phyloP scores from a whole-genome alignment of 2,329 filamentous ascomycete species.

The Akanthomyces muscarius region DNA sequence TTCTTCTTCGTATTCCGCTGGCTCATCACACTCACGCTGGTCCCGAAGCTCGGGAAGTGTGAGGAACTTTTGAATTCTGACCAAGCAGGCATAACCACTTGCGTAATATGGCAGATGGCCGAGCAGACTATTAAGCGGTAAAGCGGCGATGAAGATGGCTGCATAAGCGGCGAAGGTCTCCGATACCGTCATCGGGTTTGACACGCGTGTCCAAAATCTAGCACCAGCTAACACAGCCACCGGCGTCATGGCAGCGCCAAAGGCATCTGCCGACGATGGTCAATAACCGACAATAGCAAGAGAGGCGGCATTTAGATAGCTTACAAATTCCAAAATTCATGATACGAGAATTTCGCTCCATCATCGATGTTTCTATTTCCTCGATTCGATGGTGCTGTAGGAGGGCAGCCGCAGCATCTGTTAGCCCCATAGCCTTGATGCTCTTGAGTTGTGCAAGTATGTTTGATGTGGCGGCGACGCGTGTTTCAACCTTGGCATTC shows the following conservation, averaged over 20 bases:
- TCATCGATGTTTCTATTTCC: neutral
- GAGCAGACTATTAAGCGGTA: neutral
- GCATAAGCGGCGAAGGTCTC: neutral
- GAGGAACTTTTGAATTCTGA: neutral
- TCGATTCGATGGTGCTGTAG: neutral
- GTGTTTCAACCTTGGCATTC: neutral
- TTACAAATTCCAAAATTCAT: neutral
- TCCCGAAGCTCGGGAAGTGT: neutral
- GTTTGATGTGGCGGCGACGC: neutral
- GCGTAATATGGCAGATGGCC: neutral
- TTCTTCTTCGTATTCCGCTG: neutral
- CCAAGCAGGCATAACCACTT: neutral
- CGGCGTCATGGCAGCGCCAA: neutral
- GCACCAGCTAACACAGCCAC: constrained; percentile 1
- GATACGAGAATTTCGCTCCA: neutral
- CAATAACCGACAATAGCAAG: too few species aligned
- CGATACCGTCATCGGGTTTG: neutral
- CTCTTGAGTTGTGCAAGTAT: neutral
- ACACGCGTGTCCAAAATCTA: constrained; percentile 2
- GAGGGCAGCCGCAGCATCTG: neutral
- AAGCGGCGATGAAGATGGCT: neutral
- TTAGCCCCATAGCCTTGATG: neutral
- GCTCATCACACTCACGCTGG: neutral
- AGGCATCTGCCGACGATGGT: neutral
- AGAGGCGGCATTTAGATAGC: neutral